Percentiles rank a stretch among this genome's conserved stretches.
These are phyloP conservation scores for Aspergillus brunneoviolaceus DNA, from an alignment of 2,329 filamentous ascomycete species.

Conservation along the genomic window DNA sequence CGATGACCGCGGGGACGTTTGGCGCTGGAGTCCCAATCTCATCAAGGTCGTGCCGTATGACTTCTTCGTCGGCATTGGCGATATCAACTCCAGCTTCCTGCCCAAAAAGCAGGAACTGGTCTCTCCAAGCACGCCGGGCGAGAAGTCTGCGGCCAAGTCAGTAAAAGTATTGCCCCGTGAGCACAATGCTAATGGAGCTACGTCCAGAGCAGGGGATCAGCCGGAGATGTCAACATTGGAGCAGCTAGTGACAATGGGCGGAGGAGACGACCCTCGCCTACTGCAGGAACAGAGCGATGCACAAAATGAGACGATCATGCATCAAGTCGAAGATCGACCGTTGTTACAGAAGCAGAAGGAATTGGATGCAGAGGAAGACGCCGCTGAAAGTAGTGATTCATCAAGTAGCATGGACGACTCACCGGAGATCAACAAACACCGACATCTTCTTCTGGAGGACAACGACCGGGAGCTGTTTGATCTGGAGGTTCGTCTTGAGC, in stretches of 20 bases:
- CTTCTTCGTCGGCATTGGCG: conserved; percentile 96
- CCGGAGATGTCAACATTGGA: conserved; percentile 62
- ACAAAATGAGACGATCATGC: conserved; percentile 82
- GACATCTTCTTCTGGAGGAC: conserved; percentile 80
- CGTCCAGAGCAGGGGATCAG: conserved; percentile 22
- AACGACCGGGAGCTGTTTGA: conserved; percentile 79
- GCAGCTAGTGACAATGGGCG: conserved; percentile 73
- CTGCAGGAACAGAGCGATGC: conserved; percentile 76
- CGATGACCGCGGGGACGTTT: conserved; percentile 93
- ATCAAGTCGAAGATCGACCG: conserved; percentile 84
- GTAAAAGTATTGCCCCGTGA: conserved; percentile 24
- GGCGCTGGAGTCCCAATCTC: conserved; percentile 88
- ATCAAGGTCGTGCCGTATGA: conserved; percentile 95
- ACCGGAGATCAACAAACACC: conserved; percentile 43
- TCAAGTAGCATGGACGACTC: conserved; percentile 42
- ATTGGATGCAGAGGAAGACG: conserved; percentile 79
- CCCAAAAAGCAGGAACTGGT: conserved; percentile 66
- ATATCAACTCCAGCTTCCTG: conserved; percentile 97
- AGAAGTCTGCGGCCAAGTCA: conserved; percentile 28
- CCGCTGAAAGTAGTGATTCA: conserved; percentile 54
- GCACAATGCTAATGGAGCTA: conserved; percentile 36
- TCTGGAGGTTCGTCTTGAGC: conserved; percentile 72
- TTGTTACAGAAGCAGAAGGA: conserved; percentile 89
- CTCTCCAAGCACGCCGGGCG: conserved; percentile 46
- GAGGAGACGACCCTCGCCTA: conserved; percentile 64